Conservation (phyloP, 2,329 filamentous ascomycete genomes). For the Stagonosporopsis tanaceti region DNA sequence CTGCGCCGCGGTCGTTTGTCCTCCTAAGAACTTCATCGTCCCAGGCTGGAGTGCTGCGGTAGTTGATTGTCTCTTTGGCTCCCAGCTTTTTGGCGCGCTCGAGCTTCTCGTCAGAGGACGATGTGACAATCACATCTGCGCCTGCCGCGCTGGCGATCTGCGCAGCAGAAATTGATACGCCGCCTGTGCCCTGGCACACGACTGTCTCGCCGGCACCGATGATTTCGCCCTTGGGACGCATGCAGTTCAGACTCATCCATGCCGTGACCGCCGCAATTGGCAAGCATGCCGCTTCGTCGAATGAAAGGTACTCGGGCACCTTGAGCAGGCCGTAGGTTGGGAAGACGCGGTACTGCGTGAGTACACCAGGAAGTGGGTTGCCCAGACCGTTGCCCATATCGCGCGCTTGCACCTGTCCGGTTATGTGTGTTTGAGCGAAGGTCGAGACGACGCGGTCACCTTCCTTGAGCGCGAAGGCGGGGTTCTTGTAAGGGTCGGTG, state of each 20-base stretch:
- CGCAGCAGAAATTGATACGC: constrained; percentile 52
- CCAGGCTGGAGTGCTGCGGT: constrained; percentile 66
- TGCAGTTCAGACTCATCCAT: constrained; percentile 71
- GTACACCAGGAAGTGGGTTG: constrained; percentile 64
- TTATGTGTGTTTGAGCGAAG: constrained; percentile 65
- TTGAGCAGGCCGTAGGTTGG: constrained; percentile 63
- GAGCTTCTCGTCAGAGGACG: constrained; percentile 64
- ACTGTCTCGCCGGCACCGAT: constrained; percentile 53
- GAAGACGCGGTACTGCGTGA: constrained; percentile 69
- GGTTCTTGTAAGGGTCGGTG: constrained; percentile 56
- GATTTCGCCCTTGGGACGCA: constrained; percentile 62
- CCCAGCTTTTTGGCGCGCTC: constrained; percentile 63
- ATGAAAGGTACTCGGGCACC: constrained; percentile 64
- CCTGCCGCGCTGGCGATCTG: constrained; percentile 55
- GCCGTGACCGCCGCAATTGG: constrained; percentile 70
- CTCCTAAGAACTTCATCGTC: constrained; percentile 63
- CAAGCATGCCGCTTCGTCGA: constrained; percentile 67
- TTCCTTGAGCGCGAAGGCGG: constrained; percentile 38
- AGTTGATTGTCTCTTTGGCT: constrained; percentile 68
- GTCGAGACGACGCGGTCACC: constrained; percentile 73
- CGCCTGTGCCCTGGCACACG: constrained; percentile 55
- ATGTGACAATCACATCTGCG: constrained; percentile 64
- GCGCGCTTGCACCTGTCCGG: constrained; percentile 65
- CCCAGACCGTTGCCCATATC: constrained; percentile 68
- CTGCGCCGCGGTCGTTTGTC: constrained; percentile 52